Evolutionary conservation across 352 stramenopile genomes (phyloP).

Genomic region (Phytophthora europaea): DNA sequence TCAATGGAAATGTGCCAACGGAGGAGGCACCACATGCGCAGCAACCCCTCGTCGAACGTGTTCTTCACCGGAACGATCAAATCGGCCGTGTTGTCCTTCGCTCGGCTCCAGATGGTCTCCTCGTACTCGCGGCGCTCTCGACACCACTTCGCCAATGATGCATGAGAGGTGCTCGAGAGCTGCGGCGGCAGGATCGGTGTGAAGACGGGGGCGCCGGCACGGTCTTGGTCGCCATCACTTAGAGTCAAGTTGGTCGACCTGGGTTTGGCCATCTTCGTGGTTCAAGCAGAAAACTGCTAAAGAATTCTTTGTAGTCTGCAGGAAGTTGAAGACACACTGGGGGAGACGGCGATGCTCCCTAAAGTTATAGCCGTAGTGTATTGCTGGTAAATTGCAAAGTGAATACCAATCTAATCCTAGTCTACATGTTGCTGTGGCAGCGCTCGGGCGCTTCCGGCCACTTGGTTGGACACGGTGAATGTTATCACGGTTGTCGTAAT

Average conservation of each 20-base stretch:
- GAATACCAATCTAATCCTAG: background rate
- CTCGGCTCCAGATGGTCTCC: background rate
- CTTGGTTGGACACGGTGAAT: too few species aligned
- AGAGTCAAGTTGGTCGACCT: background rate
- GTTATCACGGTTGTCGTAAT: background rate
- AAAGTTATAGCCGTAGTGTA: background rate
- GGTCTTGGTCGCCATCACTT: background rate
- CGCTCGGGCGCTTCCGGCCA: background rate
- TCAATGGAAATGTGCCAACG: background rate
- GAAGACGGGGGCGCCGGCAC: background rate
- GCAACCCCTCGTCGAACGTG: conserved; percentile 2
- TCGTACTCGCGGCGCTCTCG: conserved; percentile 7
- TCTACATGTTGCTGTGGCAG: background rate
- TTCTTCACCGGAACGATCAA: conserved; percentile 12
- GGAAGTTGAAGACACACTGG: background rate
- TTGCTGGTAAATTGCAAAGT: conserved; percentile 2
- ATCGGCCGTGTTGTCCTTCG: background rate
- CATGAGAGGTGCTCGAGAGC: conserved; percentile 2
- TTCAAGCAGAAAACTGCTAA: conserved; percentile 8
- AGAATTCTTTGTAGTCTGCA: conserved; percentile 3
- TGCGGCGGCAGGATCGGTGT: background rate
- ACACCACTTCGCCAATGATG: background rate
- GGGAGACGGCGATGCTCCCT: background rate
- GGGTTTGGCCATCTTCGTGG: conserved; percentile 3
- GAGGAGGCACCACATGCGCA: conserved; percentile 7